A percentile compares a stretch with the other conserved stretches of the same genome.
phyloP scores from a whole-genome alignment of 2,329 filamentous ascomycete species.

The Alternaria novae-zelandiae region DNA sequence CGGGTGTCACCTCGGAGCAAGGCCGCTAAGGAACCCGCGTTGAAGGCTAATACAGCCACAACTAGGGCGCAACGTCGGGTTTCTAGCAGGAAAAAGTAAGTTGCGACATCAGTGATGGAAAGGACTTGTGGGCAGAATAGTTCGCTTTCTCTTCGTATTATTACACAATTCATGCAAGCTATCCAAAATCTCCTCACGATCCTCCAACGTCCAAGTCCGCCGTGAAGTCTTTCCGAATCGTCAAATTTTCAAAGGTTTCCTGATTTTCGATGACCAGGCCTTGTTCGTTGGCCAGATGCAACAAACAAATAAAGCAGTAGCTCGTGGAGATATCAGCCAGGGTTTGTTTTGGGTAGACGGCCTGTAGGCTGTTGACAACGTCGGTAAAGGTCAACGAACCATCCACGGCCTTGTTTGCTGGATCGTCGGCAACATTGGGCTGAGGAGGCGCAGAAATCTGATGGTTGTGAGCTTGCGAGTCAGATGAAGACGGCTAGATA shows the following conservation, averaged over 20 bases:
- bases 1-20: too few relatives aligned
- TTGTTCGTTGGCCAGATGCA: constrained; percentile 93
- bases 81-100: background rate
- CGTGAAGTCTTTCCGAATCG: constrained; percentile 55
- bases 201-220: constrained; percentile 48
- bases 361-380: constrained; percentile 87
- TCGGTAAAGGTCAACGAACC: constrained; percentile 80
- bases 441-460: constrained; percentile 30
- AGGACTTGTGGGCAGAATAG: background rate
- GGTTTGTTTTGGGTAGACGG: constrained; percentile 81
- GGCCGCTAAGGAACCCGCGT: too few relatives aligned
- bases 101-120: background rate
- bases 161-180: background rate
- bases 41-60: background rate
- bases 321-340: constrained; percentile 96
- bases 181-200: background rate
- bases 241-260: constrained; percentile 57
- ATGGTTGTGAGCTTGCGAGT: constrained; percentile 10
- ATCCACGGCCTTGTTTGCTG: constrained; percentile 53
- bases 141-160: background rate
- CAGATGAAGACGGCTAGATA: background rate
- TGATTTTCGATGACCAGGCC: constrained; percentile 77
- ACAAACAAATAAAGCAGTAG: constrained; percentile 88
- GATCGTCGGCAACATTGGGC: constrained; percentile 28
- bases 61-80: background rate